These are phyloP conservation scores for Drechslerella stenobrocha DNA, from an alignment of 2,329 filamentous ascomycete species.

Conservation along the genomic window DNA sequence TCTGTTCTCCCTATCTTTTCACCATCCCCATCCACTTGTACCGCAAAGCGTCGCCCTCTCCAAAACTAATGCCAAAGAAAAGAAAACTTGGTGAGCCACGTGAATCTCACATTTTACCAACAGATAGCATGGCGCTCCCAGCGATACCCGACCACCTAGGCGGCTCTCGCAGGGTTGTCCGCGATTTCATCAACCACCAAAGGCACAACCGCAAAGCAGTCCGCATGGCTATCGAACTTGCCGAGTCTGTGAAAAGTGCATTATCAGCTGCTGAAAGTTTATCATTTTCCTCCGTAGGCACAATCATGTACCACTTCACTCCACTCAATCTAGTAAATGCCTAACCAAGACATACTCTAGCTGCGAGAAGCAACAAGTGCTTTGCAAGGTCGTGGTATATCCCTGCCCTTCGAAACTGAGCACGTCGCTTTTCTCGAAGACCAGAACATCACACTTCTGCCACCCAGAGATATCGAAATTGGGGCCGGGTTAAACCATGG, in stretches of 20 bases:
- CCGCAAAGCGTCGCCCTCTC: slow-evolving; percentile 7
- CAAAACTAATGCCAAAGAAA: slow-evolving; percentile 10
- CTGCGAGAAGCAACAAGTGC: slow-evolving; percentile 5
- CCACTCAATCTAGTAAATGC: too few species aligned
- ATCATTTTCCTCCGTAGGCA: too few species aligned
- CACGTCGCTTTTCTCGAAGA: background rate
- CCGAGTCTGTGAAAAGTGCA: slow-evolving; percentile 14
- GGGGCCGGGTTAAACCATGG: slow-evolving; percentile 9
- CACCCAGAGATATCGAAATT: slow-evolving; percentile 12
- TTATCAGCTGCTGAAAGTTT: slow-evolving; percentile 6
- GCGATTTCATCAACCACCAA: slow-evolving; percentile 17
- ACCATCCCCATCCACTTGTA: background rate
- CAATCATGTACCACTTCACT: too few species aligned
- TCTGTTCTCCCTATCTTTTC: background rate
- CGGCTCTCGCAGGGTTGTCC: background rate
- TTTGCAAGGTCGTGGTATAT: slow-evolving; percentile 2
- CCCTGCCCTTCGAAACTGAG: slow-evolving; percentile 3
- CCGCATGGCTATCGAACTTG: slow-evolving; percentile 3
- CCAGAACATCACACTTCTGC: background rate
- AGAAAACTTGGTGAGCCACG: slow-evolving; percentile 9
- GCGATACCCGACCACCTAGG: background rate
- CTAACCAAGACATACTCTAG: too few species aligned
- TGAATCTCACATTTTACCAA: background rate
- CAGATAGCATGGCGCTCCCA: background rate
- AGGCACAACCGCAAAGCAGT: slow-evolving; percentile 20